Conservation (phyloP, 768 basidiomycete species). For the Xerocomellus intermedius region DNA sequence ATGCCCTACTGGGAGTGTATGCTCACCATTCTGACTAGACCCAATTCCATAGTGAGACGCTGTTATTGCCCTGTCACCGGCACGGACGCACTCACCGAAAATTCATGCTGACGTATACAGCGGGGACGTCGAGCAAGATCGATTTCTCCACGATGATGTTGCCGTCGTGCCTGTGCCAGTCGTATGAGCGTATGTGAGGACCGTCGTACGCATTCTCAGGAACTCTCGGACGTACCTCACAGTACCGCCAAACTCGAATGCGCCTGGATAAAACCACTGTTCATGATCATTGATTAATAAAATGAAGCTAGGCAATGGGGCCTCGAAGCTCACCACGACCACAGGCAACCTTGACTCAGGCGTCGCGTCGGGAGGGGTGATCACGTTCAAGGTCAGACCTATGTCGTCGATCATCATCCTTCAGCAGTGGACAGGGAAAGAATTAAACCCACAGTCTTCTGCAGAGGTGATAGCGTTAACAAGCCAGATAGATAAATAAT, state of each 20-base stretch:
- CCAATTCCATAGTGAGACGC: not conserved
- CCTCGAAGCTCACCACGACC: slow-evolving; percentile 41
- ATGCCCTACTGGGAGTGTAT: not conserved
- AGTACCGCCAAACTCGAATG: slow-evolving; percentile 33
- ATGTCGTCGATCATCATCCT: not conserved
- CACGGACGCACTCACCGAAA: not conserved
- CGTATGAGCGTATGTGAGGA: not conserved
- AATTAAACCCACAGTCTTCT: slow-evolving; percentile 46
- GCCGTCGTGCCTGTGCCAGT: slow-evolving; percentile 13
- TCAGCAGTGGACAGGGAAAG: not conserved
- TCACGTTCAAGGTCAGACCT: slow-evolving; percentile 55
- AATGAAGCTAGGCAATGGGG: too few species aligned
- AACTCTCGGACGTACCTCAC: not conserved
- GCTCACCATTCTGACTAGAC: not conserved
- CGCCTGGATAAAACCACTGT: slow-evolving; percentile 38
- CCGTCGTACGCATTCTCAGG: too few species aligned
- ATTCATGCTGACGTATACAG: slow-evolving; percentile 36
- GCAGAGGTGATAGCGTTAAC: slow-evolving; percentile 30
- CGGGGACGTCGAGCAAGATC: slow-evolving; percentile 30
- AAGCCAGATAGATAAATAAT: slow-evolving; percentile 29
- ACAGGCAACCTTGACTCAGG: slow-evolving; percentile 49
- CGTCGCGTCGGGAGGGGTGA: slow-evolving; percentile 43
- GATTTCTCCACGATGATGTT: slow-evolving; percentile 31
- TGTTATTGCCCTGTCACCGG: not conserved
- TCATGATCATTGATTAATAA: not conserved